Base-by-base conservation (phyloP, 2,329 filamentous ascomycete genomes). In the Seiridium cupressi region DNA sequence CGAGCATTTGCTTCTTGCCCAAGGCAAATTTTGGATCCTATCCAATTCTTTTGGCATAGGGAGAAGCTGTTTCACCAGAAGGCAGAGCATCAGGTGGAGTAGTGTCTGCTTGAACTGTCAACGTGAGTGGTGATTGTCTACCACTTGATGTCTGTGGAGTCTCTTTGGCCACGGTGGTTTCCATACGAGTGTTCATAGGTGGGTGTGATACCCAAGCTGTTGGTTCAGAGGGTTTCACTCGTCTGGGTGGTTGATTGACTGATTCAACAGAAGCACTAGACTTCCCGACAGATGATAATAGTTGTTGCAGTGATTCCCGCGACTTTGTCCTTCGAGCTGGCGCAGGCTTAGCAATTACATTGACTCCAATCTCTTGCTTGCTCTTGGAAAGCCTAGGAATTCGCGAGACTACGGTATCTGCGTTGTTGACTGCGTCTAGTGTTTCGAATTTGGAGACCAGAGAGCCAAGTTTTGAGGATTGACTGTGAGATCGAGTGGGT, bases 401-500 rank as follows among this genome's bases (percentile, higher is more conserved):
- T n/a, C 48, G 35, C 5, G 47, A 54, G 6, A 48, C 46, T 26
- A 34, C 48, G 36, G 60, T 31, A 38, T 70, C 64, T 5, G 58
- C 55, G 35, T 57, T 67, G 32, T 63, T 69, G 8, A 69, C 66
- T 4, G 66, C 65, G 55, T 72, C 70, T 5, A 72, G 65, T 3
- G 63, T 65, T 62, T 76, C 73, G 32, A 75, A 76, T 32, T 71
- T 75, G 7, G 74, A 73, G 13, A 75, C 69, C 3, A 76, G 64
- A 2, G 67, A 61, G 6, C 65, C 69, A 7, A 76, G 62, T 18
- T 63, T 69, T 0, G 65, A 56, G 2, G 64, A 59, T 4, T 35
- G 49, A 34, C 13, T 53, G 9, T 18, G 49, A 3, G 34, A 4
- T 32, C 9, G 48, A 13, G 9, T 51, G 11, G 2, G 13, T 9